A percentile compares a stretch with the other conserved stretches of the same genome.
phyloP scores from a whole-genome alignment of 1,284 basidiomycete species.

The Abortiporus biennis region DNA sequence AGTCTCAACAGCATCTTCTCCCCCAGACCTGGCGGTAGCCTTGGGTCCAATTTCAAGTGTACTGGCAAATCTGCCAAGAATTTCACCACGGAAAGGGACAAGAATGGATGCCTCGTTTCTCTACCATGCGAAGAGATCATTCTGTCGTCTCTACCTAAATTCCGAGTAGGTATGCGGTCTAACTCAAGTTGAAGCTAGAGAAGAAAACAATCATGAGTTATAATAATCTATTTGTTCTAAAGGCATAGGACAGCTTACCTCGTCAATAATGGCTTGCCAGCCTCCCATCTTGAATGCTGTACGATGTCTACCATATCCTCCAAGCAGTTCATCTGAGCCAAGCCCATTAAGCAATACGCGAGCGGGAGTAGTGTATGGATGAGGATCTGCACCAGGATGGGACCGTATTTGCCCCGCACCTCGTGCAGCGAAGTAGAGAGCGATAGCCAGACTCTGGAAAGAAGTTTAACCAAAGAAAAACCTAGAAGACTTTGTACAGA shows the following conservation, averaged over 20 bases:
- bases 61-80: constrained; percentile 76
- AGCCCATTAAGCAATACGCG: constrained; percentile 87
- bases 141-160: constrained; percentile 92
- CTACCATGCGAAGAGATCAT: constrained; percentile 85
- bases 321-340: constrained; percentile 93
- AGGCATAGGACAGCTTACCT: constrained; percentile 43
- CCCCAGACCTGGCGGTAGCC: constrained; percentile 62
- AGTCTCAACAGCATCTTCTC: constrained; percentile 86
- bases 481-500: not conserved
- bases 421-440: constrained; percentile 89
- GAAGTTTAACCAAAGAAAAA: not conserved
- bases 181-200: constrained; percentile 87
- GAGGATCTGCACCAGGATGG: constrained; percentile 27
- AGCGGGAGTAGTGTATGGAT: constrained; percentile 67
- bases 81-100: constrained; percentile 72
- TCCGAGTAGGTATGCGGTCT: constrained; percentile 84
- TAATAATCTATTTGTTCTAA: constrained; percentile 2
- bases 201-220: constrained; percentile 1
- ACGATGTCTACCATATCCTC: constrained; percentile 90
- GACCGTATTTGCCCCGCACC: constrained; percentile 57
- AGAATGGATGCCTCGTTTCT: constrained; percentile 88
- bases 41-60: constrained; percentile 74
- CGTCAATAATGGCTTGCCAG: constrained; percentile 73
- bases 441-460: constrained; percentile 79
- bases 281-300: constrained; percentile 63